These are phyloP conservation scores for Akebia trifoliata DNA, from an alignment of 164 flowering plant genomes.

Conservation along the genomic window DNA sequence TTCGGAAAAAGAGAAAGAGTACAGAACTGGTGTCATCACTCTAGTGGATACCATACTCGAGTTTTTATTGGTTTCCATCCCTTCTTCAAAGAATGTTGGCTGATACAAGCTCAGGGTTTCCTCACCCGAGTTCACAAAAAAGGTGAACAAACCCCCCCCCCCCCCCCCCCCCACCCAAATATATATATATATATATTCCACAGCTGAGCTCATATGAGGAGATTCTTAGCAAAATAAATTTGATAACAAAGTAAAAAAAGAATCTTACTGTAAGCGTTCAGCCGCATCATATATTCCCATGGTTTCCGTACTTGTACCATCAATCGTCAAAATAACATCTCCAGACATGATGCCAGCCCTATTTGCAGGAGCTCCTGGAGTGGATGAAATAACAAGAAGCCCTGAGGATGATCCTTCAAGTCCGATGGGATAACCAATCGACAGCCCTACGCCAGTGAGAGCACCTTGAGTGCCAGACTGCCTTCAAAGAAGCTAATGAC, in stretches of 20 bases:
- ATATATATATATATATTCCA: not conserved
- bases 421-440: constrained; percentile 75
- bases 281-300: constrained; percentile 97
- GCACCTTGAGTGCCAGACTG: constrained; percentile 99
- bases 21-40: too few species aligned
- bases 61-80: too few species aligned
- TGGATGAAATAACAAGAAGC: constrained; percentile 77
- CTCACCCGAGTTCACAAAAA: too few species aligned
- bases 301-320: constrained; percentile 58
- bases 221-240: not conserved
- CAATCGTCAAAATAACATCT: constrained; percentile 74
- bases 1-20: too few species aligned
- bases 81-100: too few species aligned
- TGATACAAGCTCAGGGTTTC: too few species aligned
- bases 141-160: too few species aligned
- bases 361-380: constrained; percentile 92
- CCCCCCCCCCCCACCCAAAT: too few species aligned
- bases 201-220: not conserved
- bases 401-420: constrained; percentile 56
- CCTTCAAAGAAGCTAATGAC: constrained; percentile 53
- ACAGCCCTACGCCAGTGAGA: constrained; percentile 93
- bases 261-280: constrained; percentile 77
- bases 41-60: too few species aligned
- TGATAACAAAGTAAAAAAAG: constrained; percentile 2
- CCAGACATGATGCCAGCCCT: constrained; percentile 84